Conservation (phyloP, 1,139 yeast genomes). For the Yamadazyma conglobata region DNA sequence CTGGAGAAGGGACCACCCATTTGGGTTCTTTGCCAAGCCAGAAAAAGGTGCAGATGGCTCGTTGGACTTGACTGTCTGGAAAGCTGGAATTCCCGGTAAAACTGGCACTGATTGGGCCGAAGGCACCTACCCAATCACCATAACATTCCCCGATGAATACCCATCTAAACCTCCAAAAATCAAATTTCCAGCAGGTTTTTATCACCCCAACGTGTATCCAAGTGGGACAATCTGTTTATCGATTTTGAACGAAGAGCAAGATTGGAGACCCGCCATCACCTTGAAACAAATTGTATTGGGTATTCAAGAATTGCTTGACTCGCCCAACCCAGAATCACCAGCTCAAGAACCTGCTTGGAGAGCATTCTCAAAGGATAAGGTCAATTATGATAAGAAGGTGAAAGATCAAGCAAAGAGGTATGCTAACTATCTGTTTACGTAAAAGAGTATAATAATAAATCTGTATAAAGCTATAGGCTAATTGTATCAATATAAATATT, state of each 20-base stretch:
- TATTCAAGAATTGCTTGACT: conserved; percentile 83
- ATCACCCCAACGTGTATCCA: conserved; percentile 96
- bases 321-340: conserved; percentile 93
- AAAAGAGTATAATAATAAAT: conserved; percentile 2
- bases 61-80: conserved; percentile 83
- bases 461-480: no score
- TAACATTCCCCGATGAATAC: conserved; percentile 82
- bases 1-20: conserved; percentile 99
- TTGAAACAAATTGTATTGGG: conserved; percentile 88
- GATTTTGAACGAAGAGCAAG: conserved; percentile 91
- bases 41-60: conserved; percentile 73
- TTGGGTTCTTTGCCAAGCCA: conserved; percentile 95
- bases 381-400: conserved; percentile 71
- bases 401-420: conserved; percentile 78
- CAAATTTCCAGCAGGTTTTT: conserved; percentile 80
- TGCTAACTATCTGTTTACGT: conserved; percentile 20
- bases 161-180: conserved; percentile 97
- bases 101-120: conserved; percentile 83
- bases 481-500: no score
- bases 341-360: conserved; percentile 98
- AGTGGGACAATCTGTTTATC: conserved; percentile 94
- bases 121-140: conserved; percentile 83
- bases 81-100: conserved; percentile 94
- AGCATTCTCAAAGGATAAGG: conserved; percentile 68
- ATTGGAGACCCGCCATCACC: conserved; percentile 97